Base-by-base conservation (phyloP, 208 protist genomes). In the Leishmania guyanensis region DNA sequence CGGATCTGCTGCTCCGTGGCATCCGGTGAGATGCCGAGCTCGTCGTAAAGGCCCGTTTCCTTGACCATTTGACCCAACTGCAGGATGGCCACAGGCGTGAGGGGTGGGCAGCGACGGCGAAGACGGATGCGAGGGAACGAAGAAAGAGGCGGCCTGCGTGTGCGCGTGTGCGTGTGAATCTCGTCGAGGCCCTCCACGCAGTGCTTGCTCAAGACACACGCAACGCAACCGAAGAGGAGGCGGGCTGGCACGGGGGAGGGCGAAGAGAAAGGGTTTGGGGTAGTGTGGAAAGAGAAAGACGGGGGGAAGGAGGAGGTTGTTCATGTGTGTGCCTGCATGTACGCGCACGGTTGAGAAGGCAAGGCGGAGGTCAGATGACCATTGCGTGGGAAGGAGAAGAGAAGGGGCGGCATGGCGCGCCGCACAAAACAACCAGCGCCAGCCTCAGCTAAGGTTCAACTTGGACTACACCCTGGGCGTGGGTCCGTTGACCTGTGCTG, bases 31-130 rank as follows among this genome's bases (percentile, higher is more conserved):
- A 98, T 84, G 58, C 90, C 89, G 46, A 98, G 86, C 84, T 88
- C 85, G 75, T 96, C 91, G 87, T 98, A 98, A 56, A 93, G 89
- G 26, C 87, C 88, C 12, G 93, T 96, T 62, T 95, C 90, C 77
- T 92, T 94, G 58, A 94, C 94, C 91, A 95, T 96, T 26, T 43
- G 46, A 17, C 26, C 26, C 26, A 56, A 39, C 36, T 48, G 20
- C 26, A 22, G 17, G 73, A 77, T 43, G 50, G 22, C n/a, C 5
- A n/a, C n/a, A 46, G 17, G 51, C 10, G 50, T n/a, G 54, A 33
- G 56, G 54, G 48, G 22, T 50, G 66, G 9, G 66, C 66, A 65
- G 60, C 10, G 60, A 36, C 26, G 3, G 22, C n/a, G 16, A n/a
- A n/a, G 60, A 65, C 3, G 60, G 5, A 36, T 36, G 60, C n/a